Conservation (phyloP, 2,329 filamentous ascomycete genomes). For the Alternaria gansuensis region DNA sequence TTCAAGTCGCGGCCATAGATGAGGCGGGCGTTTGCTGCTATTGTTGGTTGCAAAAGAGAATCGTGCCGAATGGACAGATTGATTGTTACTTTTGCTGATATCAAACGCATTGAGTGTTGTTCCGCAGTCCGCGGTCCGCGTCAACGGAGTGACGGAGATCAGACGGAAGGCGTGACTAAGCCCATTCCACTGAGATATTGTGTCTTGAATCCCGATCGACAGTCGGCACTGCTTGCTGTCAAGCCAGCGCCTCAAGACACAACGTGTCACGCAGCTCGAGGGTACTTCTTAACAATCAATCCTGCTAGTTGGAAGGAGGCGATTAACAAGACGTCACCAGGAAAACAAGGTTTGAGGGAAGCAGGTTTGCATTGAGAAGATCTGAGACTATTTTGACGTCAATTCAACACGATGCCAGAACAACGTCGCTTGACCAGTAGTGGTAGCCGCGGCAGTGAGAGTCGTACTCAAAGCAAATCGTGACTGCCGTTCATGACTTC, state of each 20-base stretch:
- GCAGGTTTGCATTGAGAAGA: conserved; percentile 25
- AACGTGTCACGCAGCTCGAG: neutral
- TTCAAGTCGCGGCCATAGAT: neutral
- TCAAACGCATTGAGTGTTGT: too few relatives aligned
- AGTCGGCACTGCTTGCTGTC: neutral
- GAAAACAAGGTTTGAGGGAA: neutral
- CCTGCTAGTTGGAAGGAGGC: neutral
- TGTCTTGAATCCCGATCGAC: neutral
- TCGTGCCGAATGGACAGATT: too few relatives aligned
- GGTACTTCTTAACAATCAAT: neutral
- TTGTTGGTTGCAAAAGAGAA: too few relatives aligned
- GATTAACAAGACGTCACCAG: neutral
- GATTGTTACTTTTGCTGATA: neutral
- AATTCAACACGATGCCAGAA: conserved; percentile 3
- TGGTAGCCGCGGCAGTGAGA: neutral
- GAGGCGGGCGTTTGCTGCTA: neutral
- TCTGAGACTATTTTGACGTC: conserved; percentile 3
- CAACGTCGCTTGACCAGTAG: neutral
- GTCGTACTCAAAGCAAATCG: conserved; percentile 3
- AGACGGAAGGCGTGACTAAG: too few relatives aligned
- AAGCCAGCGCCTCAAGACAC: neutral
- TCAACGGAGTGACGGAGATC: too few relatives aligned
- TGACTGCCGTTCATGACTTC: conserved; percentile 10
- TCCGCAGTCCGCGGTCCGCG: too few relatives aligned
- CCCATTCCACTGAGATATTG: neutral